A percentile compares a stretch with the other conserved stretches of the same genome.
phyloP scores from a whole-genome alignment of 108 stramenopile species.

The Epithemia pelagica region DNA sequence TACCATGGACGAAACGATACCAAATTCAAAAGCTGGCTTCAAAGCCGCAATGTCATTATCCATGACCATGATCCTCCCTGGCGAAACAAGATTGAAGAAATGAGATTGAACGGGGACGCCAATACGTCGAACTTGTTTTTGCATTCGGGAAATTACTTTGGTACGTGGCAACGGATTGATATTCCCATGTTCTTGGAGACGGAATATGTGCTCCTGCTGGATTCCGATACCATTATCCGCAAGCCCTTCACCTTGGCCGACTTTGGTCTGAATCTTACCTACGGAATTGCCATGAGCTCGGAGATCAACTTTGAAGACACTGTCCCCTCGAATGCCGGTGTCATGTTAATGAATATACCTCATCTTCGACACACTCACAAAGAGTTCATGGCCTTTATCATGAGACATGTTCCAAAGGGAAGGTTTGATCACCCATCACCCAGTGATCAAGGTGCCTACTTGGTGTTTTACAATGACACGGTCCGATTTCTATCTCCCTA shows the following conservation, averaged over 20 bases:
- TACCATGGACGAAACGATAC: conserved; percentile 13
- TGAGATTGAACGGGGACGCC: conserved; percentile 8
- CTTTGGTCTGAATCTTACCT: conserved; percentile 13
- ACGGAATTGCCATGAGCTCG: conserved; percentile 11
- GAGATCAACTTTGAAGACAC: neutral
- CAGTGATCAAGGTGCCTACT: conserved; percentile 16
- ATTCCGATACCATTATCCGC: conserved; percentile 11
- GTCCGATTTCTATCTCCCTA: neutral
- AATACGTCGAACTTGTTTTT: conserved; percentile 9
- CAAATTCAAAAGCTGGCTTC: conserved; percentile 10
- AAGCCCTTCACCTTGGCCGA: conserved; percentile 12
- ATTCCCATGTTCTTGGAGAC: conserved; percentile 9
- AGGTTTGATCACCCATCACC: conserved; percentile 12
- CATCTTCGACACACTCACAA: conserved; percentile 1
- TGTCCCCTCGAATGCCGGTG: conserved; percentile 7
- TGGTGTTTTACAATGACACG: conserved; percentile 11
- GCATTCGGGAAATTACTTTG: conserved; percentile 15
- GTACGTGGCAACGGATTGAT: conserved; percentile 15
- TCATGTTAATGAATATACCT: conserved; percentile 9
- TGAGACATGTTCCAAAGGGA: neutral
- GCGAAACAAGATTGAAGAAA: conserved; percentile 6
- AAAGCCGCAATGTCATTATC: conserved; percentile 6
- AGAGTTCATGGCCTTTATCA: conserved; percentile 5
- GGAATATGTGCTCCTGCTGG: conserved; percentile 16
- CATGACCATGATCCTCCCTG: conserved; percentile 7